Evolutionary conservation across 768 basidiomycete genomes (phyloP), one percentile per base, ranked within the genome.

Genomic region (Lanmaoa pseudosensibilis): DNA sequence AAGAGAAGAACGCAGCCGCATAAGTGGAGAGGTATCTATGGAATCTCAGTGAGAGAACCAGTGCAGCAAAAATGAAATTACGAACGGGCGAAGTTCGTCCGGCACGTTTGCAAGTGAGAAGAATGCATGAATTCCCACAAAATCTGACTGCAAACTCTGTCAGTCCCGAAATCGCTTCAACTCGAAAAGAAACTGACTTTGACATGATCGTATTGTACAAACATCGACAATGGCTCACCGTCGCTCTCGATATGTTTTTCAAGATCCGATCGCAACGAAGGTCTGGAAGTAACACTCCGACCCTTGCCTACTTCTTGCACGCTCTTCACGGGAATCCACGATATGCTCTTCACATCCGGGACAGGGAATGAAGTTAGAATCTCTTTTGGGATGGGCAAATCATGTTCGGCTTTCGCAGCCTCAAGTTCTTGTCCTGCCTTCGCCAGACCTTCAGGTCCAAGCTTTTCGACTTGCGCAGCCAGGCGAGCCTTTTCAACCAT

Each of bases 151-250:
- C 2, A 46, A 16, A 23, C 56, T 45, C 50, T 39, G 41, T 55
- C 39, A 39, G 52, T 46, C 25, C 25, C 38, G 21, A 41, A 34
- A 12, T 21, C 27, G 33, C 49, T 27, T 44, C 23, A 34, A n/a
- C 18, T 25, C 43, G 50, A 50, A 37, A 46, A 54, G 27, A 53
- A 36, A 21, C 25, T 21, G 73, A 90, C 94, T 77, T 93, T 83
- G 46, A 96, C 93, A 70, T 95, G 92, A 64, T 97, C 90, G 66
- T 92, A 99, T 66, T 97, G 88, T 11, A 96, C 84, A 69, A 94
- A 95, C 75, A 94, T 95, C 7, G 96, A 85, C 34, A 95, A 69
- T 4, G 80, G 69, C 2, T 78, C 68, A 4, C 87, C 88, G 61
- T 97, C 94, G 3, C 74, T 69, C 50, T 83, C 77, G 25, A 99